Evolutionary conservation across 1,139 yeast species (phyloP).

Genomic region (Williopsis jadinii): DNA sequence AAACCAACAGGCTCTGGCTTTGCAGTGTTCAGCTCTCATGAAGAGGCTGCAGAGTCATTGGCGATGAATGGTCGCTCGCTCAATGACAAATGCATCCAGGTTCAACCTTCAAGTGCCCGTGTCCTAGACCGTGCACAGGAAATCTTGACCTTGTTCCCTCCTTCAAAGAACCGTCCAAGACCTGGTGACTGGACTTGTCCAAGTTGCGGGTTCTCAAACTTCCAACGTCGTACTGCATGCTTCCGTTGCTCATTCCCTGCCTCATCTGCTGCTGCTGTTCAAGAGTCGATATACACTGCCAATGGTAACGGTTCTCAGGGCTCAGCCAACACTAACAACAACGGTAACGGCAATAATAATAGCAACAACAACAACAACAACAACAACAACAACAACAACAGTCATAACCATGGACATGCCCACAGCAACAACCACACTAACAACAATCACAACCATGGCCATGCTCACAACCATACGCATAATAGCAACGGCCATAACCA

Average conservation of each 20-base stretch:
- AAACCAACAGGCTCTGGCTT: constrained; percentile 61
- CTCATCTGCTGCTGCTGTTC: constrained; percentile 60
- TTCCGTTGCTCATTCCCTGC: constrained; percentile 90
- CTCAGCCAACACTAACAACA: constrained; percentile 2
- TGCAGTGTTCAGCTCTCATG: constrained; percentile 79
- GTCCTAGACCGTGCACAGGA: constrained; percentile 80
- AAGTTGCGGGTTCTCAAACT: constrained; percentile 90
- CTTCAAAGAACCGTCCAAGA: constrained; percentile 83
- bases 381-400: constrained; percentile 3
- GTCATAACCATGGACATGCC: background rate
- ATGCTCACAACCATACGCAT: constrained; percentile 3
- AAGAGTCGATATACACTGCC: constrained; percentile 38
- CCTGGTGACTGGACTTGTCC: constrained; percentile 99
- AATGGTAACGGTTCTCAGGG: constrained; percentile 1
- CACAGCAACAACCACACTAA: constrained; percentile 9
- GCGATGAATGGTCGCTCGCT: constrained; percentile 73
- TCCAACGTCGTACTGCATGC: constrained; percentile 92
- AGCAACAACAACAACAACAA: constrained; percentile 3
- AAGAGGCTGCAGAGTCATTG: constrained; percentile 75
- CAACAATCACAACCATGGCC: too few relatives aligned
- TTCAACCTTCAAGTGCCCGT: constrained; percentile 75
- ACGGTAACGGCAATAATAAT: constrained; percentile 4
- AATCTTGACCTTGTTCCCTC: constrained; percentile 76
- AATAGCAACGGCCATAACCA: constrained; percentile 6
- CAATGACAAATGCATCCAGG: constrained; percentile 71